A percentile compares a stretch with the other conserved stretches of the same genome.
These are phyloP conservation scores for Camellia lanceoleosa DNA, from an alignment of 148 eudicot species.

Conservation along the genomic window DNA sequence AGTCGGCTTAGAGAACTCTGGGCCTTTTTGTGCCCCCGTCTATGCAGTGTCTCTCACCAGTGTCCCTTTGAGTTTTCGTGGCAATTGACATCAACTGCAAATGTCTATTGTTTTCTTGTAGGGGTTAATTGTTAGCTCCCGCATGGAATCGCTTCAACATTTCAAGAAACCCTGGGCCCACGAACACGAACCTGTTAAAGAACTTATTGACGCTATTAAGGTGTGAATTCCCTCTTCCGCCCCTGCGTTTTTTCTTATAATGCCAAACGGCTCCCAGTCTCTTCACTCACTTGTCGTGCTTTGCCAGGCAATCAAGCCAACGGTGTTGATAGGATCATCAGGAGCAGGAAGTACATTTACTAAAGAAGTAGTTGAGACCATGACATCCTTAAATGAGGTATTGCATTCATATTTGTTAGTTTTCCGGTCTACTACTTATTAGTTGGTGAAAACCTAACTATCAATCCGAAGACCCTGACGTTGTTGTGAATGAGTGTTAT, in stretches of 20 bases:
- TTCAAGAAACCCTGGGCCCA: constrained; percentile 99
- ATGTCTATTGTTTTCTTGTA: constrained; percentile 17
- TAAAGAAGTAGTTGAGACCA: constrained; percentile 83
- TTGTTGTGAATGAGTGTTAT: constrained; percentile 15
- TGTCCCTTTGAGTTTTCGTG: too few species aligned
- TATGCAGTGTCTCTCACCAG: too few species aligned
- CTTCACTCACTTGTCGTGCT: constrained; percentile 8
- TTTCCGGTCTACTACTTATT: neutral
- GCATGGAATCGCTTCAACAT: constrained; percentile 74
- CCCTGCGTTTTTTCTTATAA: neutral
- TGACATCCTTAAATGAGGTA: constrained; percentile 87
- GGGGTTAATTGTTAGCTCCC: constrained; percentile 88
- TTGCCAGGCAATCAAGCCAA: constrained; percentile 76
- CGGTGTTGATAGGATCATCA: constrained; percentile 91
- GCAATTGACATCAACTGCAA: neutral
- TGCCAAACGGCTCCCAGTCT: neutral
- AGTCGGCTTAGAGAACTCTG: too few species aligned
- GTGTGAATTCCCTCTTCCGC: constrained; percentile 34
- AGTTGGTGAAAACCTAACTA: neutral
- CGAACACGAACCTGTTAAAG: constrained; percentile 73
- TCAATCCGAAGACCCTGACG: neutral
- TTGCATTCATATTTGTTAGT: neutral
- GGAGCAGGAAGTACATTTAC: constrained; percentile 92
- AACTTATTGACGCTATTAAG: constrained; percentile 78
- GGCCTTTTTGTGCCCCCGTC: too few species aligned